Evolutionary conservation across 2,329 filamentous ascomycete species (phyloP).

Genomic region (Pseudonectria foliicola): DNA sequence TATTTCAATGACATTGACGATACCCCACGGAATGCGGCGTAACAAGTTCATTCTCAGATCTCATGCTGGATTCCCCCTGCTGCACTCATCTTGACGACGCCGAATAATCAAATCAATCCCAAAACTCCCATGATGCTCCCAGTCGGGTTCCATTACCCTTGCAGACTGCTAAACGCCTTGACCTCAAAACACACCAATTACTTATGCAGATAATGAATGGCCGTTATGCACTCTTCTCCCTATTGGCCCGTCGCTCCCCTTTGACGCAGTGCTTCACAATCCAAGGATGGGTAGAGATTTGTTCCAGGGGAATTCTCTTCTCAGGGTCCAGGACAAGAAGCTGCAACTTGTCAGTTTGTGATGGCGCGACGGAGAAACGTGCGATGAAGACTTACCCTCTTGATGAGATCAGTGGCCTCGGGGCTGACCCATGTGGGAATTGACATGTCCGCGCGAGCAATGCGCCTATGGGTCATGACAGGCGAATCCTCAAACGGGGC

Average conservation of each 20-base stretch:
- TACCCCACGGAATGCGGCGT: slow-evolving; percentile 2
- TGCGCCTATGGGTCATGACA: slow-evolving; percentile 87
- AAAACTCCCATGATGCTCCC: no score
- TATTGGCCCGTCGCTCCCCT: slow-evolving; percentile 46
- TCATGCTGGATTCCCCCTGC: no score
- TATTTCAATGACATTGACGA: slow-evolving; percentile 7
- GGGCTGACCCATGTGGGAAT: slow-evolving; percentile 84
- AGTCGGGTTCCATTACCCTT: no score
- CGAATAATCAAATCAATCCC: no score
- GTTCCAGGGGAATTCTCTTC: slow-evolving; percentile 83
- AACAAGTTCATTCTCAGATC: no score
- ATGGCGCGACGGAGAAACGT: background rate
- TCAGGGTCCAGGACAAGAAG: slow-evolving; percentile 88
- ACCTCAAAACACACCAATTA: slow-evolving; percentile 5
- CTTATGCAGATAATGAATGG: slow-evolving; percentile 12
- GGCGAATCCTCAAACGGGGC: slow-evolving; percentile 95
- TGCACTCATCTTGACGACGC: no score
- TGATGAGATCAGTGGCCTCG: slow-evolving; percentile 88
- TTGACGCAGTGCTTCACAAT: slow-evolving; percentile 89
- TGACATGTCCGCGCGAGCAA: slow-evolving; percentile 83
- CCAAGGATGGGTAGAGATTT: slow-evolving; percentile 88
- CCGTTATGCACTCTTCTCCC: slow-evolving; percentile 34
- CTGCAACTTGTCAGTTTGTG: slow-evolving; percentile 37
- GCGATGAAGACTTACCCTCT: slow-evolving; percentile 55
- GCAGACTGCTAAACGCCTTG: no score